Percentiles rank a stretch among this genome's conserved stretches.
Evolutionary conservation across 805 yeast genomes (phyloP).

Genomic region (Candida sphagnicola): DNA sequence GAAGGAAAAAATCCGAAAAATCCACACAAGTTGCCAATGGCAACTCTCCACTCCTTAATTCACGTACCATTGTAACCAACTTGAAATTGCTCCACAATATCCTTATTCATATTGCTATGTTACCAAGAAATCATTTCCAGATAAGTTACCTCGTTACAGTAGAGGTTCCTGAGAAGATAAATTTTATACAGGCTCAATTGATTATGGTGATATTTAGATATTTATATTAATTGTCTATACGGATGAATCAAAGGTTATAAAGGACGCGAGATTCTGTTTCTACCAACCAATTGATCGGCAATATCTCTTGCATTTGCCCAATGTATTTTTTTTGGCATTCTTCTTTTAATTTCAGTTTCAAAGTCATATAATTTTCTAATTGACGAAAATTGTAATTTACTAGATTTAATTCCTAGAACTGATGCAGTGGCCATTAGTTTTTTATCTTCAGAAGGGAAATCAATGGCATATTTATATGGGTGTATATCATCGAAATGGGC

Average conservation of each 20-base stretch:
- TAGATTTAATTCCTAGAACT: slow-evolving; percentile 78
- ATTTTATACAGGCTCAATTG: too few species aligned
- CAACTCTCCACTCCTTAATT: too few species aligned
- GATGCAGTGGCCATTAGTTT: slow-evolving; percentile 54
- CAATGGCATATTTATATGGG: slow-evolving; percentile 20
- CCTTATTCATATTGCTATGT: slow-evolving; percentile 4
- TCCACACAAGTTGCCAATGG: not conserved
- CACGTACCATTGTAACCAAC: slow-evolving; percentile 1
- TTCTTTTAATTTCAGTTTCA: slow-evolving; percentile 74
- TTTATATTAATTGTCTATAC: not conserved
- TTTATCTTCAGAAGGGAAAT: slow-evolving; percentile 29
- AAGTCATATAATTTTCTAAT: slow-evolving; percentile 75
- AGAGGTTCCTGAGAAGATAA: too few species aligned
- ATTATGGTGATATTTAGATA: too few species aligned
- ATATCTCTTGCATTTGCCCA: slow-evolving; percentile 76
- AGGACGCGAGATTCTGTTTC: slow-evolving; percentile 29
- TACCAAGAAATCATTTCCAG: too few species aligned
- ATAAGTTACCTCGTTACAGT: too few species aligned
- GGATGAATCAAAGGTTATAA: not conserved
- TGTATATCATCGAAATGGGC: slow-evolving; percentile 26
- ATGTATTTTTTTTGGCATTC: slow-evolving; percentile 86
- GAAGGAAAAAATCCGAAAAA: not conserved
- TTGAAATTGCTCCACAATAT: not conserved
- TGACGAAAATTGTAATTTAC: slow-evolving; percentile 71
- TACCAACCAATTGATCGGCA: slow-evolving; percentile 82